A percentile compares a stretch with the other conserved stretches of the same genome.
Conservation (phyloP, 2,329 filamentous ascomycete species). For the Calonectria honghensis region DNA sequence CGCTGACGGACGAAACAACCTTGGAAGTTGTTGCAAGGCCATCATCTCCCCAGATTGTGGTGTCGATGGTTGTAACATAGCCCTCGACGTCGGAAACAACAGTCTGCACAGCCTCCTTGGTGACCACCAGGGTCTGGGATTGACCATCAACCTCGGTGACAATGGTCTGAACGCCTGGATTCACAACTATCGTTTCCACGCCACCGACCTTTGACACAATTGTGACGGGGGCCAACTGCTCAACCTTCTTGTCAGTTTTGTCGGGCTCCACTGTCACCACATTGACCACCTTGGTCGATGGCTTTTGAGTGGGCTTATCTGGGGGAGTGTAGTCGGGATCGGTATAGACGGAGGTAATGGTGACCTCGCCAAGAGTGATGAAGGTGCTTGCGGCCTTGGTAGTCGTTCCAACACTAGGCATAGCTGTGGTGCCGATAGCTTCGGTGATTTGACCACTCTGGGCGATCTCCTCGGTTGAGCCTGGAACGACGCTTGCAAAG, state of each 20-base stretch:
- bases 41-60: not conserved
- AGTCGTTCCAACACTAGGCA: slow-evolving; percentile 47
- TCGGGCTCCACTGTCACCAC: slow-evolving; percentile 49
- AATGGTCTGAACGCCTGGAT: slow-evolving; percentile 41
- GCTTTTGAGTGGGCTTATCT: slow-evolving; percentile 39
- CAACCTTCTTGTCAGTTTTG: slow-evolving; percentile 49
- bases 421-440: slow-evolving; percentile 34
- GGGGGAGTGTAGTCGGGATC: slow-evolving; percentile 19
- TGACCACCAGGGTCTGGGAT: slow-evolving; percentile 16
- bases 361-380: slow-evolving; percentile 51
- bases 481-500: slow-evolving; percentile 31
- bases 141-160: slow-evolving; percentile 35
- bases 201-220: slow-evolving; percentile 46
- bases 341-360: slow-evolving; percentile 51
- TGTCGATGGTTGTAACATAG: slow-evolving; percentile 22
- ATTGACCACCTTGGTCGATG: slow-evolving; percentile 47
- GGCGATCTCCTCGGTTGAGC: slow-evolving; percentile 40
- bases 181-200: slow-evolving; percentile 26
- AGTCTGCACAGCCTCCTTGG: slow-evolving; percentile 18
- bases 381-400: slow-evolving; percentile 52
- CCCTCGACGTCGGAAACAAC: slow-evolving; percentile 28
- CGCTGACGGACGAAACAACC: slow-evolving; percentile 30
- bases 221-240: slow-evolving; percentile 49
- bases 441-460: not conserved
- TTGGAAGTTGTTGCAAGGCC: not conserved